phyloP scores from a whole-genome alignment of 768 basidiomycete species.

The Thelephora aurantiotincta region DNA sequence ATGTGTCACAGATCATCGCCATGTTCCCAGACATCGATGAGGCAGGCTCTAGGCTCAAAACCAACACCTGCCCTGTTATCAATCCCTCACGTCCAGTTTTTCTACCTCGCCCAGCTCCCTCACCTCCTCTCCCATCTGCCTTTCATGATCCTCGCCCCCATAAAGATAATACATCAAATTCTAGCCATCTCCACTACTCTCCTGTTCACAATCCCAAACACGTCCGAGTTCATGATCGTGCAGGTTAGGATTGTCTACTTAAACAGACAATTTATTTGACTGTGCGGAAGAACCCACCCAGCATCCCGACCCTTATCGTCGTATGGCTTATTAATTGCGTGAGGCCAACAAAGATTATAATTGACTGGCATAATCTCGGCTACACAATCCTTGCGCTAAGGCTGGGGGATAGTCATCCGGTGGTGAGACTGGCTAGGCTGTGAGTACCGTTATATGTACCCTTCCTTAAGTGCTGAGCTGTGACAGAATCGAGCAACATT shows the following conservation, averaged over 20 bases:
- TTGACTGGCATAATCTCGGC: conserved; percentile 99
- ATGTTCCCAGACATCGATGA: background rate
- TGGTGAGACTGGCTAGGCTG: conserved; percentile 69
- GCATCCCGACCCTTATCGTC: conserved; percentile 83
- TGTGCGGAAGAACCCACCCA: conserved; percentile 75
- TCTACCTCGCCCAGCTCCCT: conserved; percentile 57
- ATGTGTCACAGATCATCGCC: conserved; percentile 8
- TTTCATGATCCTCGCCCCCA: conserved; percentile 59
- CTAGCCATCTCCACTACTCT: conserved; percentile 46
- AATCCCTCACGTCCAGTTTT: conserved; percentile 46
- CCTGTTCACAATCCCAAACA: conserved; percentile 40
- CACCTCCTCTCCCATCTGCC: conserved; percentile 37
- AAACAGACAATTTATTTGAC: background rate
- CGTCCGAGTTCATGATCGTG: conserved; percentile 77
- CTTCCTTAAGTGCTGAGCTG: background rate
- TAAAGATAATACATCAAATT: conserved; percentile 69
- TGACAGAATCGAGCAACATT: conserved; percentile 67
- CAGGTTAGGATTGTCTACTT: conserved; percentile 41
- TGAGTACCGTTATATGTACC: conserved; percentile 18
- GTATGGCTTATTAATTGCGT: conserved; percentile 60
- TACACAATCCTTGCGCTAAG: conserved; percentile 84
- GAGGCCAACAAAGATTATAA: conserved; percentile 74
- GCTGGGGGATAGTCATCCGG: conserved; percentile 48
- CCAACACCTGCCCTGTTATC: conserved; percentile 63
- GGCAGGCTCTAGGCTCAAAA: conserved; percentile 45